Evolutionary conservation across 306 rosid genomes (phyloP).

Genomic region (Medicago ruthenica): DNA sequence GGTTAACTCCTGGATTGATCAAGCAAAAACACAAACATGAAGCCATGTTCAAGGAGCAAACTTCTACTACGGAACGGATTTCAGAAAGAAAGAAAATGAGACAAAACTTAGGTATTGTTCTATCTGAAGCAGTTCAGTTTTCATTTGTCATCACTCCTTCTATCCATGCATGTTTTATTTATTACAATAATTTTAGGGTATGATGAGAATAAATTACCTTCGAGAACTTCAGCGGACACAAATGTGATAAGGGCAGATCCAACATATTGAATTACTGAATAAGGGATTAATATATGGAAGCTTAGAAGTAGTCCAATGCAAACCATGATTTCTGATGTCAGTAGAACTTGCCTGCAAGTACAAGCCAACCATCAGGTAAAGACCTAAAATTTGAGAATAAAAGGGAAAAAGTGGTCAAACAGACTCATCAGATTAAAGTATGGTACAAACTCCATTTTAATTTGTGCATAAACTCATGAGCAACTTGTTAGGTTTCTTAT

Average conservation of each 20-base stretch:
- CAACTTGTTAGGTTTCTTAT: too few relatives aligned
- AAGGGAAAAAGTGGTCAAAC: neutral
- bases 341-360: constrained; percentile 72
- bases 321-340: constrained; percentile 82
- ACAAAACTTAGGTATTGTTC: too few relatives aligned
- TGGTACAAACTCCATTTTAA: too few relatives aligned
- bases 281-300: constrained; percentile 67
- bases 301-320: constrained; percentile 79
- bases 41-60: constrained; percentile 21
- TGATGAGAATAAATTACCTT: constrained; percentile 60
- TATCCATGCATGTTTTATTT: too few relatives aligned
- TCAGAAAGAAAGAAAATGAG: too few relatives aligned
- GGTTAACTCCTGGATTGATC: constrained; percentile 73
- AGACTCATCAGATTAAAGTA: neutral
- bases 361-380: constrained; percentile 35
- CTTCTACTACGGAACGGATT: neutral
- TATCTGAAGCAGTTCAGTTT: too few relatives aligned
- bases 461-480: too few relatives aligned
- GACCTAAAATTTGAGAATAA: neutral
- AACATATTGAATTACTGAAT: constrained; percentile 74
- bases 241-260: constrained; percentile 86
- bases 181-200: too few relatives aligned
- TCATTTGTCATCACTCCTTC: too few relatives aligned
- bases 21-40: constrained; percentile 22
- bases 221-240: constrained; percentile 85